Base-by-base conservation (phyloP, 2,329 filamentous ascomycete genomes). In the Colletotrichum acutatum region DNA sequence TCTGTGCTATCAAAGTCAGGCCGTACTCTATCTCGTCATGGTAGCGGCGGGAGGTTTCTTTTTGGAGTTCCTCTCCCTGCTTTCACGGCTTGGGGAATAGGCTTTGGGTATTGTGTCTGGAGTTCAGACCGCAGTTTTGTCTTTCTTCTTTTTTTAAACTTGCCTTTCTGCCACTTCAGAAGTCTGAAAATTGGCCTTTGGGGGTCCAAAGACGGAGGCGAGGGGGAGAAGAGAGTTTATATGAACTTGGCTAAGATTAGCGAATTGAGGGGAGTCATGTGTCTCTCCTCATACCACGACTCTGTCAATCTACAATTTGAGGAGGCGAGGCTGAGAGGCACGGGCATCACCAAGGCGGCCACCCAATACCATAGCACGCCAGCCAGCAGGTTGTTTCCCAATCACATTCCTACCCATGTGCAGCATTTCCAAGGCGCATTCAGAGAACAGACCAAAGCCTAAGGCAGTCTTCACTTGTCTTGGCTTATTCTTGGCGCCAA, bases 401-500 rank as follows among this genome's bases (percentile, higher is more conserved):
- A n/a, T 12, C 22, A 22, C 4, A 3, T 49, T 49, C 42, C 4
- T 19, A 11, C 11, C 22, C 61, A 54, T 37, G 30, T n/a, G 26
- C 30, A 12, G 22, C 52, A 54, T 54, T 2, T 26, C 24, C 52
- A 12, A 54, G 8, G 49, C 19, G 46, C 49, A 53, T 30, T 28
- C 4, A 6, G 26, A 22, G 28, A 34, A 19, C 42, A 24, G 19
- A 34, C 46, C 30, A 53, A 26, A 22, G 28, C 24, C 24, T 16
- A 49, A 49, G 42, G 42, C 19, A 22, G 7, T 49, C 42, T 22
- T n/a, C 26, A 54, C n/a, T 14, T 53, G 30, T 24, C 49, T 63
- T 53, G 61, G 28, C 12, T 34, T 14, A 24, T 26, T 63, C 61
- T 63, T 53, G 61, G 61, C 61, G 61, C 30, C 46, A 34, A 34